These are phyloP conservation scores for Aspergillus awamori DNA, from an alignment of 2,329 filamentous ascomycete genomes.

Conservation along the genomic window DNA sequence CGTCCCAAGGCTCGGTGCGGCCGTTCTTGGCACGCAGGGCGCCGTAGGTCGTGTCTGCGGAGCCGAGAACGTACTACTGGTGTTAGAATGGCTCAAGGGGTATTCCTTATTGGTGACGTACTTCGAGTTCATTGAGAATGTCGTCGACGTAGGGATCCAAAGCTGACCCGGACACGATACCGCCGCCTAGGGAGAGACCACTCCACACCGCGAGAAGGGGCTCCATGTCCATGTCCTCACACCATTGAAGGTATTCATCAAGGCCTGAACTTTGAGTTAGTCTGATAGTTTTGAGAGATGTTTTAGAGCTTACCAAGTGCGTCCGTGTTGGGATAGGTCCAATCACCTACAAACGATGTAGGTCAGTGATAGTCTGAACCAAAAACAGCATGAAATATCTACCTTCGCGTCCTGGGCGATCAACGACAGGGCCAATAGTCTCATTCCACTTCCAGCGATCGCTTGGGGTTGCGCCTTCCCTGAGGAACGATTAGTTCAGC, in stretches of 20 bases:
- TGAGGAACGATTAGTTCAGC: background rate
- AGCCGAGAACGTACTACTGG: slow-evolving; percentile 58
- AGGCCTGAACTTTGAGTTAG: slow-evolving; percentile 16
- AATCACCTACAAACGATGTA: slow-evolving; percentile 41
- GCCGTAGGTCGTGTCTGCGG: slow-evolving; percentile 59
- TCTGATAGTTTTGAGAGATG: too few species aligned
- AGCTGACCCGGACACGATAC: slow-evolving; percentile 52
- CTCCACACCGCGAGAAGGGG: slow-evolving; percentile 61
- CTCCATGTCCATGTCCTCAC: slow-evolving; percentile 62
- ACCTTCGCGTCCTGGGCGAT: slow-evolving; percentile 57
- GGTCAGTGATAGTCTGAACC: background rate
- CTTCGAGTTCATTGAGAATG: slow-evolving; percentile 64
- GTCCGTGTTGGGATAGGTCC: slow-evolving; percentile 65
- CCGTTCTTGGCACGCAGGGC: slow-evolving; percentile 60
- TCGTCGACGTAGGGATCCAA: slow-evolving; percentile 61
- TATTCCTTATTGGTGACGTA: background rate
- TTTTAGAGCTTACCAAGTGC: slow-evolving; percentile 52
- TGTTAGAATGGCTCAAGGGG: background rate
- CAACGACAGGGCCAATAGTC: slow-evolving; percentile 44
- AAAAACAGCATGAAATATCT: background rate
- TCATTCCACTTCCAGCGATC: slow-evolving; percentile 46
- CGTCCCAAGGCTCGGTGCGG: slow-evolving; percentile 60
- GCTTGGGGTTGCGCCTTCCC: slow-evolving; percentile 33
- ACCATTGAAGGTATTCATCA: slow-evolving; percentile 64
- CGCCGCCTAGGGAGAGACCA: slow-evolving; percentile 55